phyloP scores from a whole-genome alignment of 2,329 filamentous ascomycete species.

The Hypoxylon sp. region DNA sequence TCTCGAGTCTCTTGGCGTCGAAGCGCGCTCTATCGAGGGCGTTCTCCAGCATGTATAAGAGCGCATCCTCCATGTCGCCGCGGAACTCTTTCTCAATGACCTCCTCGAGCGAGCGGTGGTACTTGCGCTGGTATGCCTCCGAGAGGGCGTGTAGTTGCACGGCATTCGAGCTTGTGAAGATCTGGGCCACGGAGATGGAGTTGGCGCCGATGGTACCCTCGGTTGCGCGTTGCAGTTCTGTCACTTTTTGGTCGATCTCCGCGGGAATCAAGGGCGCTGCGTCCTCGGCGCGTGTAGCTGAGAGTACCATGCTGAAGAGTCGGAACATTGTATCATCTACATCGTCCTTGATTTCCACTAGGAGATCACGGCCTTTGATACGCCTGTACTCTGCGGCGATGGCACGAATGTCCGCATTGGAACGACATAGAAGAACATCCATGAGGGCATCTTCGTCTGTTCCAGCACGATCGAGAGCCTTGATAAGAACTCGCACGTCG shows the following conservation, averaged over 20 bases:
- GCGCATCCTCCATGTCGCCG: slow-evolving; percentile 48
- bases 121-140: slow-evolving; percentile 46
- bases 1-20: slow-evolving; percentile 42
- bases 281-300: slow-evolving; percentile 43
- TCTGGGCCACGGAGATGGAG: slow-evolving; percentile 45
- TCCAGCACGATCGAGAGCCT: slow-evolving; percentile 44
- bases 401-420: slow-evolving; percentile 49
- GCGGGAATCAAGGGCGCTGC: slow-evolving; percentile 36
- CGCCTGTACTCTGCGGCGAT: slow-evolving; percentile 46
- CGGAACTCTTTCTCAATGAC: slow-evolving; percentile 50
- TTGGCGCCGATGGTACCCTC: slow-evolving; percentile 46
- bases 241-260: slow-evolving; percentile 48
- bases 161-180: slow-evolving; percentile 47
- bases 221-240: slow-evolving; percentile 46
- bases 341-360: slow-evolving; percentile 46
- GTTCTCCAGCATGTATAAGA: slow-evolving; percentile 44
- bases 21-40: slow-evolving; percentile 37
- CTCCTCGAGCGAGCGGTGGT: slow-evolving; percentile 46
- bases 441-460: slow-evolving; percentile 49
- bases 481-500: slow-evolving; percentile 45
- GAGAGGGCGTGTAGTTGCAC: slow-evolving; percentile 45
- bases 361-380: slow-evolving; percentile 43
- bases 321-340: slow-evolving; percentile 45
- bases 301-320: slow-evolving; percentile 48
- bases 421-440: slow-evolving; percentile 48